These are phyloP conservation scores for Anisodus acutangulus DNA, from an alignment of 257 asterid species.

Conservation along the genomic window DNA sequence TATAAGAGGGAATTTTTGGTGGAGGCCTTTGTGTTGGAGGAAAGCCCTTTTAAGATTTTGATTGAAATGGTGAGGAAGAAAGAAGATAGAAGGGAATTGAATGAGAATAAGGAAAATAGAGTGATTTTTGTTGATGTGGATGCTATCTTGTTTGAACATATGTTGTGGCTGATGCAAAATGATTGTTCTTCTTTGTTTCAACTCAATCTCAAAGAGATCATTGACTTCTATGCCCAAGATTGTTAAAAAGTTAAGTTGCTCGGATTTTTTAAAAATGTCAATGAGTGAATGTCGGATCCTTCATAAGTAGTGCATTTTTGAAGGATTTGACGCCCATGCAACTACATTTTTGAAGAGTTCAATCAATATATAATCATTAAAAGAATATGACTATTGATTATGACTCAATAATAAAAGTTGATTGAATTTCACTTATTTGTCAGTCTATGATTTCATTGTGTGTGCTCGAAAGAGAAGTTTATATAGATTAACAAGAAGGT, in stretches of 20 bases:
- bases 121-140: slow-evolving; percentile 50
- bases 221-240: slow-evolving; percentile 54
- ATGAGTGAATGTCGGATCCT: no score
- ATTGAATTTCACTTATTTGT: neutral
- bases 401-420: neutral
- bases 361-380: no score
- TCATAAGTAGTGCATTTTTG: no score
- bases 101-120: slow-evolving; percentile 29
- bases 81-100: neutral
- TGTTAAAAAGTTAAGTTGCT: neutral
- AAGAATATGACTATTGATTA: no score
- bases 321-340: no score
- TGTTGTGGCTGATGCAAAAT: slow-evolving; percentile 54
- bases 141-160: slow-evolving; percentile 53
- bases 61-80: slow-evolving; percentile 30
- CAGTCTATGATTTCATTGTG: neutral
- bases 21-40: slow-evolving; percentile 24
- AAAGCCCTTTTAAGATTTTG: slow-evolving; percentile 26
- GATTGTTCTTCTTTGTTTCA: slow-evolving; percentile 52
- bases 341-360: no score
- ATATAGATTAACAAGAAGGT: neutral
- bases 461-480: neutral
- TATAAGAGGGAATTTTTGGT: slow-evolving; percentile 24
- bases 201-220: slow-evolving; percentile 49
- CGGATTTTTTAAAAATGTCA: no score